Conservation (phyloP, 1,139 yeast species). For the Hansenula anomala region DNA sequence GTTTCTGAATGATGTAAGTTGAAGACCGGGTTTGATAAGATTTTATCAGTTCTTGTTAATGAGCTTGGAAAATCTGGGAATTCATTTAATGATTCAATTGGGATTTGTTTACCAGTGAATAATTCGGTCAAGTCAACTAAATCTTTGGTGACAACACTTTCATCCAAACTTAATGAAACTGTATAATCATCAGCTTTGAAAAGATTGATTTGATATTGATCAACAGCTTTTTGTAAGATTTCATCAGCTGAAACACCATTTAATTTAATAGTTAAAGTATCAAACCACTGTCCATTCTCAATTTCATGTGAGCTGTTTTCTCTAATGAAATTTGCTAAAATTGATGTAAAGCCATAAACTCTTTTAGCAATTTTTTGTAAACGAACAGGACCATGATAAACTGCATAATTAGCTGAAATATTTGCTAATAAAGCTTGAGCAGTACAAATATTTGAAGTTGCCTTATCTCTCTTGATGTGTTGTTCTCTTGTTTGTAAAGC, state of each 20-base stretch:
- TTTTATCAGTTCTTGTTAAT: slow-evolving; percentile 55
- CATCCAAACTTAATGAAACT: slow-evolving; percentile 79
- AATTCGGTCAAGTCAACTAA: slow-evolving; percentile 51
- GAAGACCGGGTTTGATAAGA: slow-evolving; percentile 75
- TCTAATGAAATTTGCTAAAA: slow-evolving; percentile 58
- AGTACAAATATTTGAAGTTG: slow-evolving; percentile 95
- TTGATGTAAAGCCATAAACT: slow-evolving; percentile 69
- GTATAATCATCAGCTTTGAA: slow-evolving; percentile 60
- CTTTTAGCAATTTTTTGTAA: slow-evolving; percentile 73
- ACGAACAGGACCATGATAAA: slow-evolving; percentile 95
- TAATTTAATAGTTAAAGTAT: slow-evolving; percentile 73
- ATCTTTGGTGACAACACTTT: slow-evolving; percentile 69
- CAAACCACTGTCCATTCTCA: slow-evolving; percentile 69
- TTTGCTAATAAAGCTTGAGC: slow-evolving; percentile 96
- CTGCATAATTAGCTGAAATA: slow-evolving; percentile 93
- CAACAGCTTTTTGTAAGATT: slow-evolving; percentile 53
- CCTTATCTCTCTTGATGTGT: slow-evolving; percentile 95
- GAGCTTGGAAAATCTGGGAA: slow-evolving; percentile 52
- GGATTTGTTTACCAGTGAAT: slow-evolving; percentile 39
- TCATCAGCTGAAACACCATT: slow-evolving; percentile 46
- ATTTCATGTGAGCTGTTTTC: slow-evolving; percentile 42
- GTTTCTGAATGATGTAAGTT: slow-evolving; percentile 90
- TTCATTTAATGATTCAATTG: slow-evolving; percentile 22
- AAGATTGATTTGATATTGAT: slow-evolving; percentile 64
- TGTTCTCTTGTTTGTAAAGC: slow-evolving; percentile 98